A percentile compares a stretch with the other conserved stretches of the same genome.
These are phyloP conservation scores for Psilocybe cyanescens DNA, from an alignment of 768 basidiomycete species.

Conservation along the genomic window DNA sequence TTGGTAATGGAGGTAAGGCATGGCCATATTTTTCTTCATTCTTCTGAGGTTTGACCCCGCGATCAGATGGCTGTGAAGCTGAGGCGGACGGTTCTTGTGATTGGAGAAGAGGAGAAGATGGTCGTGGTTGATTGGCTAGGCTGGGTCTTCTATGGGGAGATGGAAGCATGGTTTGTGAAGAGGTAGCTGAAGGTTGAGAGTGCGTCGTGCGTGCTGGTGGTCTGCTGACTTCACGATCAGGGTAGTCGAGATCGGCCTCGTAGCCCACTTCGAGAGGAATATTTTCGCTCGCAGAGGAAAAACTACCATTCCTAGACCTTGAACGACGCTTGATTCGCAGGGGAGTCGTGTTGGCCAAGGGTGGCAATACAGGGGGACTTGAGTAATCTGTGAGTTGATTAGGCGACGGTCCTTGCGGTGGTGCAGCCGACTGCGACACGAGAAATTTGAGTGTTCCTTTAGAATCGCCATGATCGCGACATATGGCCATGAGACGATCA, in stretches of 20 bases:
- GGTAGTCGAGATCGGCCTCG: slow-evolving; percentile 71
- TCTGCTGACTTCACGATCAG: slow-evolving; percentile 51
- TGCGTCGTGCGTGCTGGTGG: slow-evolving; percentile 44
- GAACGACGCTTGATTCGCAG: slow-evolving; percentile 56
- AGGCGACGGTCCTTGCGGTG: slow-evolving; percentile 55
- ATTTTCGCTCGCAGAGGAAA: slow-evolving; percentile 72
- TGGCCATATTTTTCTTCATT: slow-evolving; percentile 37
- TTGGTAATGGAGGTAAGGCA: slow-evolving; percentile 24
- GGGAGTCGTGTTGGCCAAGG: slow-evolving; percentile 38
- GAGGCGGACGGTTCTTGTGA: slow-evolving; percentile 36
- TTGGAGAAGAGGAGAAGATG: slow-evolving; percentile 39
- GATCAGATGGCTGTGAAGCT: slow-evolving; percentile 27
- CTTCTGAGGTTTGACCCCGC: slow-evolving; percentile 17
- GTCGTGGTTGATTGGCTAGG: slow-evolving; percentile 31
- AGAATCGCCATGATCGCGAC: slow-evolving; percentile 72
- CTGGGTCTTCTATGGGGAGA: slow-evolving; percentile 44
- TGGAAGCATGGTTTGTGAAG: slow-evolving; percentile 34
- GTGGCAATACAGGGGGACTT: slow-evolving; percentile 40
- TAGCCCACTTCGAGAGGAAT: slow-evolving; percentile 62
- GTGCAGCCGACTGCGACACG: slow-evolving; percentile 66
- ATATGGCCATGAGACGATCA: slow-evolving; percentile 73
- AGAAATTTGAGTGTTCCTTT: slow-evolving; percentile 86
- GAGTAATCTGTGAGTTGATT: slow-evolving; percentile 27
- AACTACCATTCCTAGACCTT: slow-evolving; percentile 67
- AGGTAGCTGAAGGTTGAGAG: slow-evolving; percentile 22